phyloP scores from a whole-genome alignment of 768 basidiomycete species.

The Udeniomyces megalosporus region DNA sequence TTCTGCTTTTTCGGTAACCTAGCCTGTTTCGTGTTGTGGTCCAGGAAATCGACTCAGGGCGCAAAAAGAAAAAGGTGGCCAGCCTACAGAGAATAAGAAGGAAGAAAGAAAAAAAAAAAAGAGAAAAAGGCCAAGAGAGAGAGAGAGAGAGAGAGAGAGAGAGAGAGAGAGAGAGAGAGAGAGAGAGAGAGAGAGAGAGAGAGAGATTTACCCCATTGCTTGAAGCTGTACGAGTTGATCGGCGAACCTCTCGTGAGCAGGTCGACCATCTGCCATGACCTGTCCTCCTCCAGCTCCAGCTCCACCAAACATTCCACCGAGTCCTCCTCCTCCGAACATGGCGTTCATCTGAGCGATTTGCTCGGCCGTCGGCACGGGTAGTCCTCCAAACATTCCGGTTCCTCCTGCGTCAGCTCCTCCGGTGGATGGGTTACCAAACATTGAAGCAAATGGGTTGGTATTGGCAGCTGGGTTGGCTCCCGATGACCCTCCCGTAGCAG shows the following conservation, averaged over 20 bases:
- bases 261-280: not conserved
- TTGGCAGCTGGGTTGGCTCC: not conserved
- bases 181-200: not conserved
- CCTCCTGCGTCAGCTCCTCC: not conserved
- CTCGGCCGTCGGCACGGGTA: conserved; percentile 13
- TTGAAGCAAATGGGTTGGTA: conserved; percentile 4
- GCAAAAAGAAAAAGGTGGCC: not conserved
- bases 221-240: conserved; percentile 12
- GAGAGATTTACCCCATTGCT: conserved; percentile 5
- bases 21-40: not conserved
- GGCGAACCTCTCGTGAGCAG: conserved; percentile 15
- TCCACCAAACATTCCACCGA: not conserved
- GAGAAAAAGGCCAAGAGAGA: not conserved
- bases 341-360: conserved; percentile 12
- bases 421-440: not conserved
- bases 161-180: not conserved
- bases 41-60: not conserved
- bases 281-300: not conserved
- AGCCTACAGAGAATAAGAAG: not conserved
- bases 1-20: no score
- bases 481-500: no score
- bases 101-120: not conserved
- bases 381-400: conserved; percentile 3
- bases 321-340: conserved; percentile 16
- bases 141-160: not conserved